phyloP scores from a whole-genome alignment of 345 rosid species.

The Orychophragmus violaceus region DNA sequence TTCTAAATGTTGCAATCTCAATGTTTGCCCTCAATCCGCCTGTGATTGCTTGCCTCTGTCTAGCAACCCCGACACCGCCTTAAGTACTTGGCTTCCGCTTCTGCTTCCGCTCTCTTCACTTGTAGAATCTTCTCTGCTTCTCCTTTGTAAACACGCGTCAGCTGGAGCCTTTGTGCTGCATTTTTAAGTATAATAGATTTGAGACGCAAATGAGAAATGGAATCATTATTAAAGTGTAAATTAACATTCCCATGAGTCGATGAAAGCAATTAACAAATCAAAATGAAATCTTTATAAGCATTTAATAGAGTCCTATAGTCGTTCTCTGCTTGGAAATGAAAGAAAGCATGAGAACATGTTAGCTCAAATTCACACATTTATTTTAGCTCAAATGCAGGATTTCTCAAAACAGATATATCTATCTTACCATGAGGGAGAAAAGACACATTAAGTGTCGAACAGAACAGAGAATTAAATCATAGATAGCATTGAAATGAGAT shows the following conservation, averaged over 20 bases:
- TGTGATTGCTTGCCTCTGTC: slow-evolving; percentile 96
- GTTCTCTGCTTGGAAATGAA: background rate
- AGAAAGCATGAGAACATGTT: background rate
- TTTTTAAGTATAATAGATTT: background rate
- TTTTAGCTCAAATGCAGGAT: no score
- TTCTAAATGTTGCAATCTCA: no score
- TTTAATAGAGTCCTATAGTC: no score
- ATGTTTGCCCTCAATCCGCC: slow-evolving; percentile 97
- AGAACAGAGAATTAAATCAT: no score
- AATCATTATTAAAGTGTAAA: background rate
- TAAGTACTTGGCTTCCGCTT: slow-evolving; percentile 89
- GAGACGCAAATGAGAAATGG: background rate
- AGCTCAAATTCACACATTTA: background rate
- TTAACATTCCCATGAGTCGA: background rate
- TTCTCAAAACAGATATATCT: no score
- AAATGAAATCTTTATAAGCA: no score
- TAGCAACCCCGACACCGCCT: slow-evolving; percentile 97
- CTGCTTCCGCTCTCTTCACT: slow-evolving; percentile 92
- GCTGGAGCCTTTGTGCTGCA: slow-evolving; percentile 97
- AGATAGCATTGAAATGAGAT: no score
- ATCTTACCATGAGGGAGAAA: no score
- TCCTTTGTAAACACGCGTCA: slow-evolving; percentile 96
- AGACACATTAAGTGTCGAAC: no score
- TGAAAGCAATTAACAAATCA: no score
- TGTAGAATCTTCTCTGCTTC: slow-evolving; percentile 92